These are phyloP conservation scores for Mortierella antarctica DNA, from an alignment of 192 early-diverging fungal genomes.

Conservation along the genomic window DNA sequence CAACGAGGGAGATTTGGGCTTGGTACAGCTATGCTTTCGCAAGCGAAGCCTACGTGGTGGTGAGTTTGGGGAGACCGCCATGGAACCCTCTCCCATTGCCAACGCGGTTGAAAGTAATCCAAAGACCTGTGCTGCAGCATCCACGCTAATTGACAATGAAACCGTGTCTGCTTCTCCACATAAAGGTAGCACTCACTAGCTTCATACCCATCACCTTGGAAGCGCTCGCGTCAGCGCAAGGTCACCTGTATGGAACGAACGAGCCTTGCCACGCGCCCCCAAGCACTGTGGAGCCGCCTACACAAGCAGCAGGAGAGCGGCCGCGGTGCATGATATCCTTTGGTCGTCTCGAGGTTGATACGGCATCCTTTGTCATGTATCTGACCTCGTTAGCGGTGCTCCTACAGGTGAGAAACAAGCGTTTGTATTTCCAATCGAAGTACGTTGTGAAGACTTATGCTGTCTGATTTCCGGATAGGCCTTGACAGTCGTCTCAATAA, in stretches of 20 bases:
- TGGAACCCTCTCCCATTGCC: background rate
- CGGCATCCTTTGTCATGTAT: slow-evolving; percentile 57
- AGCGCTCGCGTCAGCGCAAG: slow-evolving; percentile 44
- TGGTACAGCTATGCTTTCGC: slow-evolving; percentile 58
- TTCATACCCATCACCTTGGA: slow-evolving; percentile 57
- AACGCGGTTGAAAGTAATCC: background rate
- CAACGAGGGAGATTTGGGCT: slow-evolving; percentile 39
- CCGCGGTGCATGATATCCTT: slow-evolving; percentile 53
- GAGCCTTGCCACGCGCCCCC: slow-evolving; percentile 25
- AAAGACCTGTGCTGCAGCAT: background rate
- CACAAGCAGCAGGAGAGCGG: slow-evolving; percentile 2
- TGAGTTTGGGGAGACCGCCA: background rate
- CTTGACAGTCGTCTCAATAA: slow-evolving; percentile 52
- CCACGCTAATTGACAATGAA: background rate
- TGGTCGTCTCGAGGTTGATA: slow-evolving; percentile 46
- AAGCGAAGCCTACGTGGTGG: slow-evolving; percentile 54
- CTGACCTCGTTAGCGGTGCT: slow-evolving; percentile 53
- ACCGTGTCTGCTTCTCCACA: background rate
- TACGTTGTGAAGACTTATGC: background rate
- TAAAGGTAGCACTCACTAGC: slow-evolving; percentile 52
- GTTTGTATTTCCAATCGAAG: background rate
- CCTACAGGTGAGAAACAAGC: slow-evolving; percentile 24
- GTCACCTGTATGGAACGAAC: slow-evolving; percentile 43
- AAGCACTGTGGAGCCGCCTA: slow-evolving; percentile 1
- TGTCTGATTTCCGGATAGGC: slow-evolving; percentile 19